phyloP scores from a whole-genome alignment of 2,329 filamentous ascomycete genomes.

The Huntiella abstrusa region DNA sequence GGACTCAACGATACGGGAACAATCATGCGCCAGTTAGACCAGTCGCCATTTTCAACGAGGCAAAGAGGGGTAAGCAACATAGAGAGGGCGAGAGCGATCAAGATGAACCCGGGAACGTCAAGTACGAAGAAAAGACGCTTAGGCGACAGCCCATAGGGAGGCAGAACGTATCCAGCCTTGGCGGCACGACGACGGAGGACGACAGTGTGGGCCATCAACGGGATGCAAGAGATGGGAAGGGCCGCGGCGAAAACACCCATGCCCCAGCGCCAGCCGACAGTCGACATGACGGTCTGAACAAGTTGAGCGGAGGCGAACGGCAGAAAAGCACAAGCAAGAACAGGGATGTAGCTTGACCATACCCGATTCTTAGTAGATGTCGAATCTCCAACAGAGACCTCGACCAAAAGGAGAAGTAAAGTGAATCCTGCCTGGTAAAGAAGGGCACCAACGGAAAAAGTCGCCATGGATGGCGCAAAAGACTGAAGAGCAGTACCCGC shows the following conservation, averaged over 20 bases:
- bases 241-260: slow-evolving; percentile 22
- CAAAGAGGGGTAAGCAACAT: too few species aligned
- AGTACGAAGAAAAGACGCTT: slow-evolving; percentile 26
- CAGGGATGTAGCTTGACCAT: slow-evolving; percentile 44
- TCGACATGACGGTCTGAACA: slow-evolving; percentile 38
- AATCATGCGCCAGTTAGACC: slow-evolving; percentile 19
- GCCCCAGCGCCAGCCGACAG: slow-evolving; percentile 39
- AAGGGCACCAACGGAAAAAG: slow-evolving; percentile 37
- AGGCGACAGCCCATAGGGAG: slow-evolving; percentile 26
- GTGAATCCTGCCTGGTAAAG: slow-evolving; percentile 48
- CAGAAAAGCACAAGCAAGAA: slow-evolving; percentile 41
- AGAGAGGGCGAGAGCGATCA: too few species aligned
- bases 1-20: slow-evolving; percentile 26
- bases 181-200: slow-evolving; percentile 28
- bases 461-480: slow-evolving; percentile 25
- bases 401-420: slow-evolving; percentile 38
- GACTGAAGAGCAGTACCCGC: slow-evolving; percentile 38
- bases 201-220: slow-evolving; percentile 15
- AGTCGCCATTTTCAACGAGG: too few species aligned
- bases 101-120: slow-evolving; percentile 22
- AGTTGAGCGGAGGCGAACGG: slow-evolving; percentile 45
- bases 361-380: slow-evolving; percentile 43
- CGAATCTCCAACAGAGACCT: slow-evolving; percentile 45
- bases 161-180: slow-evolving; percentile 24
- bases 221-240: slow-evolving; percentile 12